phyloP scores from a whole-genome alignment of 495 filamentous ascomycete genomes.

The Aspergillus kassunensis region DNA sequence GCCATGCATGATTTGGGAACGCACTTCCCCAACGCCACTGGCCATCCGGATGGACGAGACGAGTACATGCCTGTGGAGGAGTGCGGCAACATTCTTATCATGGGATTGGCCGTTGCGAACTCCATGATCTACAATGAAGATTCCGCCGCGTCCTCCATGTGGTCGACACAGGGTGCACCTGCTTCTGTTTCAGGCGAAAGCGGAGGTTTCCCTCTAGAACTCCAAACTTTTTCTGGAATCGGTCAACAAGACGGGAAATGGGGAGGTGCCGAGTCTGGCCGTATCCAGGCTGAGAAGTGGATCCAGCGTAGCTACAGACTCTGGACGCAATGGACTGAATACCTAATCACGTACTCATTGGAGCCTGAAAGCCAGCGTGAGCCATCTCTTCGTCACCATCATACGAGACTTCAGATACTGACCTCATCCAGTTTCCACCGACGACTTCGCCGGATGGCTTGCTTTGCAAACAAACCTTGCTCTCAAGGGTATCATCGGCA shows the following conservation, averaged over 20 bases:
- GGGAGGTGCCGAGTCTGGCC: slow-evolving; percentile 47
- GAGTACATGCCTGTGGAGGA: slow-evolving; percentile 99
- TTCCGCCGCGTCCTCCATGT: slow-evolving; percentile 49
- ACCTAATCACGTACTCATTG: slow-evolving; percentile 82
- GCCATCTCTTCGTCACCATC: slow-evolving; percentile 9
- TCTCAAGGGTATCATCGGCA: slow-evolving; percentile 90
- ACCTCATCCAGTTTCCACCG: slow-evolving; percentile 61
- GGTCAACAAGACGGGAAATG: slow-evolving; percentile 48
- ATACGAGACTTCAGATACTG: background rate
- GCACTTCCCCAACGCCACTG: slow-evolving; percentile 90
- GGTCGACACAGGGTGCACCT: slow-evolving; percentile 41
- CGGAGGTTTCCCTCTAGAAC: slow-evolving; percentile 39
- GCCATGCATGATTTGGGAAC: slow-evolving; percentile 90
- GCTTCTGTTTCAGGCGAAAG: slow-evolving; percentile 18
- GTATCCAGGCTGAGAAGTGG: slow-evolving; percentile 52
- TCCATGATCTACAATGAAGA: slow-evolving; percentile 66
- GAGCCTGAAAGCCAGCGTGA: slow-evolving; percentile 77
- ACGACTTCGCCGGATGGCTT: slow-evolving; percentile 94
- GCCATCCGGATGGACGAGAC: slow-evolving; percentile 80
- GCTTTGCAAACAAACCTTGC: slow-evolving; percentile 91
- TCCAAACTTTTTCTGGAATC: slow-evolving; percentile 43
- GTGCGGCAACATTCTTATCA: slow-evolving; percentile 93
- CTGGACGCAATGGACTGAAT: slow-evolving; percentile 92
- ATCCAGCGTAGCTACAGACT: slow-evolving; percentile 64
- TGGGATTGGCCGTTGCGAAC: slow-evolving; percentile 84